These are phyloP conservation scores for Clarireedia homoeocarpa DNA, from an alignment of 2,329 filamentous ascomycete genomes.

Conservation along the genomic window DNA sequence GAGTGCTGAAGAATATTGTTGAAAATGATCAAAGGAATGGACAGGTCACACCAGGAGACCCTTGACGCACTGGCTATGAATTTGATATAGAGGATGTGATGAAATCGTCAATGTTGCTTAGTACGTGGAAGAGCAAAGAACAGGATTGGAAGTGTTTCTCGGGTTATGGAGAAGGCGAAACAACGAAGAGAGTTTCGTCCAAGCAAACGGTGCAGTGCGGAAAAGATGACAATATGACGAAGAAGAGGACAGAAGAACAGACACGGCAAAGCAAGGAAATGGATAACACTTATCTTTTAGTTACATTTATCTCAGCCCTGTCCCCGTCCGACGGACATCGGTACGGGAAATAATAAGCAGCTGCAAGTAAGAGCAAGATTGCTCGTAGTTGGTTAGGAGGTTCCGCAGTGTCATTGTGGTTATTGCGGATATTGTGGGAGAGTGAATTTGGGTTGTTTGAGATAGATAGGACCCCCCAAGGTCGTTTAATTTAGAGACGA, in stretches of 20 bases:
- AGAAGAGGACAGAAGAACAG: constrained; percentile 16
- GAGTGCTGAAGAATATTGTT: no score
- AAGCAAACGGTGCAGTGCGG: background rate
- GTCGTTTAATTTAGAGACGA: constrained; percentile 3
- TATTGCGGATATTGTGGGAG: background rate
- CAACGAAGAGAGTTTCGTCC: no score
- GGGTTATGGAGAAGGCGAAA: no score
- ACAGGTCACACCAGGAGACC: constrained; percentile 29
- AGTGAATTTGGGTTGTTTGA: constrained; percentile 36
- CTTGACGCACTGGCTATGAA: constrained; percentile 12
- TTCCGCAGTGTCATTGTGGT: no score
- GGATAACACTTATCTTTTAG: constrained; percentile 5
- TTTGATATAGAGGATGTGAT: constrained; percentile 3
- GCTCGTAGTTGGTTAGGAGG: no score
- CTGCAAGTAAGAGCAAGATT: constrained; percentile 10
- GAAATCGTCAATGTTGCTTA: background rate
- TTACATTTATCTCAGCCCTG: constrained; percentile 2
- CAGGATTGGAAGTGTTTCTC: no score
- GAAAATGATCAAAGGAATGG: constrained; percentile 22
- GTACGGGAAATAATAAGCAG: background rate
- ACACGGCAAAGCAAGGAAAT: constrained; percentile 8
- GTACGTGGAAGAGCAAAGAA: background rate
- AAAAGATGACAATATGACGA: constrained; percentile 14
- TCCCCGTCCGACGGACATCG: no score
- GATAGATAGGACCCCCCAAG: constrained; percentile 36